Conservation (phyloP, 768 basidiomycete species). For the Pleurotus giganteus region DNA sequence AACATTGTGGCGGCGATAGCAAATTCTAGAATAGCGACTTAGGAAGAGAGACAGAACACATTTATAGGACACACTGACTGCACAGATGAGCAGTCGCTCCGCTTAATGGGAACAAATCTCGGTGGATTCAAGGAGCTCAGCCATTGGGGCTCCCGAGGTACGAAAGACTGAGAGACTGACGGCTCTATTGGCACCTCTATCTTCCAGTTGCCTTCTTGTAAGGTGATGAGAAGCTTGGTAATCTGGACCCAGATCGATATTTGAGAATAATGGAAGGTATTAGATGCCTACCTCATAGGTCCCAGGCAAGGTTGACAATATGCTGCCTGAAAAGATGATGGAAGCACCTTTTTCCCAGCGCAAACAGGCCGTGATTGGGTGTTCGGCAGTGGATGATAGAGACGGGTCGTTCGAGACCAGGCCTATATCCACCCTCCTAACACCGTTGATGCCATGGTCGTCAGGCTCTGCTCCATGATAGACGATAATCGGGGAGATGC, state of each 20-base stretch:
- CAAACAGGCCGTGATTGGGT: conserved; percentile 39
- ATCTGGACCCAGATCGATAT: conserved; percentile 31
- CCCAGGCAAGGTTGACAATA: conserved; percentile 49
- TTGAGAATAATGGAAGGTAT: neutral
- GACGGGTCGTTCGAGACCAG: conserved; percentile 25
- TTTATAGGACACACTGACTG: conserved; percentile 35
- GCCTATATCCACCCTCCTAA: conserved; percentile 49
- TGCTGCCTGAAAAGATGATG: conserved; percentile 59
- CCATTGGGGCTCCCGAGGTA: conserved; percentile 45
- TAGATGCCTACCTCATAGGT: conserved; percentile 46
- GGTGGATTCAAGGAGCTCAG: conserved; percentile 52
- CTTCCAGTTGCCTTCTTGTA: conserved; percentile 65
- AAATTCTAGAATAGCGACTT: conserved; percentile 42
- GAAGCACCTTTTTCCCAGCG: conserved; percentile 55
- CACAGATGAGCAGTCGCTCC: conserved; percentile 44
- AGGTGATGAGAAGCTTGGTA: conserved; percentile 44
- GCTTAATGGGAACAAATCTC: conserved; percentile 49
- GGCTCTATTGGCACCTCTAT: conserved; percentile 60
- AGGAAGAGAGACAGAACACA: conserved; percentile 1
- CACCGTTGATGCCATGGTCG: conserved; percentile 13
- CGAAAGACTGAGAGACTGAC: conserved; percentile 31
- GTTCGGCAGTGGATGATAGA: conserved; percentile 12
- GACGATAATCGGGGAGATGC: conserved; percentile 49
- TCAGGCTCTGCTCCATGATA: conserved; percentile 31
- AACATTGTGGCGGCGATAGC: conserved; percentile 60